Evolutionary conservation across 2,329 filamentous ascomycete genomes (phyloP).

Genomic region (Neofusicoccum sp.): DNA sequence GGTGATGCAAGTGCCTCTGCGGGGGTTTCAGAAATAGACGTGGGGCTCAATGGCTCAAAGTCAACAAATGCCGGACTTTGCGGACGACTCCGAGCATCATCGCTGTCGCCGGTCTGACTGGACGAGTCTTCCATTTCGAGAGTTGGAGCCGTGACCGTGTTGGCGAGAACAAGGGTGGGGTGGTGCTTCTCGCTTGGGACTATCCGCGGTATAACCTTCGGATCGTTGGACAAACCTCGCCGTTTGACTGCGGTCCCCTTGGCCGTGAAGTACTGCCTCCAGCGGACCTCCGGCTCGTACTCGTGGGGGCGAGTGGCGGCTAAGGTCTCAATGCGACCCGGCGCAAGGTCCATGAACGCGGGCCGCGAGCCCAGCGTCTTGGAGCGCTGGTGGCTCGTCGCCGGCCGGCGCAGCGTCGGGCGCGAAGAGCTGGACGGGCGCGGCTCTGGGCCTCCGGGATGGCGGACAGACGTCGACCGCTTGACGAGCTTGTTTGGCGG

Average conservation of each 20-base stretch:
- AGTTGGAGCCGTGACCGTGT: constrained; percentile 33
- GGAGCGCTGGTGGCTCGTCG: constrained; percentile 76
- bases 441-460: constrained; percentile 43
- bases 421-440: constrained; percentile 60
- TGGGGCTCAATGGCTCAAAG: constrained; percentile 19
- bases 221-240: constrained; percentile 38
- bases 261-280: constrained; percentile 38
- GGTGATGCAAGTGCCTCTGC: constrained; percentile 18
- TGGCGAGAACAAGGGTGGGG: constrained; percentile 51
- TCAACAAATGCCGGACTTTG: constrained; percentile 37
- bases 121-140: constrained; percentile 37
- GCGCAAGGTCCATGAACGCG: constrained; percentile 30
- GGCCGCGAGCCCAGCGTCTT: constrained; percentile 62
- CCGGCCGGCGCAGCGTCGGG: constrained; percentile 67
- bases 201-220: constrained; percentile 44
- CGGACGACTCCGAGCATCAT: constrained; percentile 39
- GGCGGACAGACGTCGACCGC: constrained; percentile 60
- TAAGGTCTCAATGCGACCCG: constrained; percentile 22
- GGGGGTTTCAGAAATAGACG: constrained; percentile 17
- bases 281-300: constrained; percentile 25
- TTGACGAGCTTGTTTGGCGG: constrained; percentile 77
- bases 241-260: constrained; percentile 39
- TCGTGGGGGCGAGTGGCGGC: constrained; percentile 1
- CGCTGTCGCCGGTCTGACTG: constrained; percentile 39
- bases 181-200: constrained; percentile 43